Evolutionary conservation across 768 basidiomycete species (phyloP), one percentile per base, ranked within the genome.

Genomic region (Pisolithus sp.): DNA sequence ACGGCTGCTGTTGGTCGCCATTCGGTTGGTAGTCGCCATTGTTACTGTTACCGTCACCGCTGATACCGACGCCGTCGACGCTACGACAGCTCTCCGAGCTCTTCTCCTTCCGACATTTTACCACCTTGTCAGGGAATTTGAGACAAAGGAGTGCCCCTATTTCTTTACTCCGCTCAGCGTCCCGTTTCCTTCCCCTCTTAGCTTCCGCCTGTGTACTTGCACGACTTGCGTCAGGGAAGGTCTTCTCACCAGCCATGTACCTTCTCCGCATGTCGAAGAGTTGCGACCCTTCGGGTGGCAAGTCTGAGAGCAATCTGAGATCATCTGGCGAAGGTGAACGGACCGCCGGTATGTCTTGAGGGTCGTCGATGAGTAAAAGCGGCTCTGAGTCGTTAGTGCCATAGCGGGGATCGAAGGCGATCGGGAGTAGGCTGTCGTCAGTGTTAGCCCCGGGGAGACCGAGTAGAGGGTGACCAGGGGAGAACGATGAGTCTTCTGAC

Each of bases 151-250:
- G 68, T 31, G 77, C 71, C 8, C 75, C 73, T 10, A 84, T 66
- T 68, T 85, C 83, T 54, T 75, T 73, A 21, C 73, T 72, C 38
- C 75, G 68, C 64, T 82, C 83, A 58, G 76, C 76, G 58, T 79
- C 77, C 46, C 71, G 67, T 63, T 78, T 80, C 55, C 76, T 67
- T 56, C 50, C 62, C 54, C 68, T 73, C 56, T 73, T 66, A 49
- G 74, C 75, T 57, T 76, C 78, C 53, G 68, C 68, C 31, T 70
- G 68, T 52, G 62, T 57, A 52, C 69, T 67, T 53, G 69, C 68
- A 59, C 69, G 67, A n/a, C 67, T 67, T 49, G 71, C 67, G 18
- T 69, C 68, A 23, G 66, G 57, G 53, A 71, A 55, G 49, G 58
- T 51, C 53, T 72, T 70, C 58, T 69, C 64, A 52, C 68, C 64